Base-by-base conservation (phyloP, 192 early-diverging fungal genomes). In the Coemansia sp. region DNA sequence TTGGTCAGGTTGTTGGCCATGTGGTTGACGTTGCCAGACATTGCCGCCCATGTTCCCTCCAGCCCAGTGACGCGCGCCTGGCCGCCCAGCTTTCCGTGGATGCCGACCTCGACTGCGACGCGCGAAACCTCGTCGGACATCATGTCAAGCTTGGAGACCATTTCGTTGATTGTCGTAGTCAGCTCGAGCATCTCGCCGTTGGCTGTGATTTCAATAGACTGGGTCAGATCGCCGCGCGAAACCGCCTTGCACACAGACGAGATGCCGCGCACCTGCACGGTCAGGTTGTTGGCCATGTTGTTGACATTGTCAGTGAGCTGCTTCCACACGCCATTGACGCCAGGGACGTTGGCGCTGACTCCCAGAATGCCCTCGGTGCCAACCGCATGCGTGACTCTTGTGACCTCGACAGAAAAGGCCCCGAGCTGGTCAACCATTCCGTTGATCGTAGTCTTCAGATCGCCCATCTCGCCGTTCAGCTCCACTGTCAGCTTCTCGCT, bases 41-140 rank as follows among this genome's bases (percentile, higher is more conserved):
- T 69, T 18, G 88, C 87, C 64, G 86, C 87, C 89, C 89, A 91
- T 21, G 81, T 85, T 9, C 89, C 89, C 10, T 83, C 87, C 8
- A 90, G 81, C 23, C 79, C 86, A 59, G 68, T 59, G 3, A 87
- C 85, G 6, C 64, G 56, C 35, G 87, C 88, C 63, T 89, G 89
- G 45, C 87, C 88, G 12, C 88, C 88, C 0, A 89, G 77, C 20
- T 70, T 73, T 36, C 88, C 88, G 5, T 89, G 84, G 6, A 87
- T 88, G 14, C 92, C 92, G 38, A 93, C 92, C 78, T 93, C 90
- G 14, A 82, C 77, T 1, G 92, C 87, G 6, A 93, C 89, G 65
- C 92, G 88, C 2, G 88, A 87, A 6, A 92, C 89, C 76, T 93
- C 90, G 53, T 75, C 72, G 0, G 85, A 78, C 71, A 88, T 85